Base-by-base conservation (phyloP, 1,284 basidiomycete genomes). In the Rhodotorula sp. region DNA sequence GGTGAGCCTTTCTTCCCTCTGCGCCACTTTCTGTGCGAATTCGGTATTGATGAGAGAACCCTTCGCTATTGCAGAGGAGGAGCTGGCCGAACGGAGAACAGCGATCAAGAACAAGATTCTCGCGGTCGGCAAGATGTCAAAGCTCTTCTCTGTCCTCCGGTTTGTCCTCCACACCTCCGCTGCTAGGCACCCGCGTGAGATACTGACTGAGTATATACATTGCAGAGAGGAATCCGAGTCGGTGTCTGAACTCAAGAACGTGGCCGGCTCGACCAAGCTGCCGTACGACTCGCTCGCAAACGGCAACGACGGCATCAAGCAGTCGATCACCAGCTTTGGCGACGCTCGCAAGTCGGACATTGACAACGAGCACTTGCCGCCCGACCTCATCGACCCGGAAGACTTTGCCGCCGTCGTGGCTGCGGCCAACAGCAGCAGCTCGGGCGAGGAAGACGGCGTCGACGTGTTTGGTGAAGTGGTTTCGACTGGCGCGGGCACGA, bases 301-400 rank as follows among this genome's bases (percentile, higher is more conserved):
- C 71, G 95, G 95, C 31, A 89, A 92, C 7, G 96, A 98, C 80
- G 95, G 93, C 29, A 96, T 99, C 84, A 98, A 92, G 83, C 92
- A 97, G 74, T 90, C 92, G 29, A 98, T 99, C 79, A 89, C 87
- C 75, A 91, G 90, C 76, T 99, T 98, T 81, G 92, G 94, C 64
- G 95, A 98, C 81, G 96, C 96, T 31, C 92, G 96, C 76, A 96
- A 95, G 84, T 94, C 92, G 56, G 97, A 99, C 85, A 98, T 99
- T 79, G 96, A 99, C 84, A 98, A 99, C 84, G 96, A 99, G 83
- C 90, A 93, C 59, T 84, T 97, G 43, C 96, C 95, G 20, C 96
- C 96, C 1, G 94, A 98, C 43, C 87, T 99, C 34, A 91, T 95
- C 80, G 94, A 98, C 80, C 91, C 91, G 6, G 87, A 89, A 71